These are phyloP conservation scores for Candida gorgasii DNA, from an alignment of 805 yeast genomes.

Conservation along the genomic window DNA sequence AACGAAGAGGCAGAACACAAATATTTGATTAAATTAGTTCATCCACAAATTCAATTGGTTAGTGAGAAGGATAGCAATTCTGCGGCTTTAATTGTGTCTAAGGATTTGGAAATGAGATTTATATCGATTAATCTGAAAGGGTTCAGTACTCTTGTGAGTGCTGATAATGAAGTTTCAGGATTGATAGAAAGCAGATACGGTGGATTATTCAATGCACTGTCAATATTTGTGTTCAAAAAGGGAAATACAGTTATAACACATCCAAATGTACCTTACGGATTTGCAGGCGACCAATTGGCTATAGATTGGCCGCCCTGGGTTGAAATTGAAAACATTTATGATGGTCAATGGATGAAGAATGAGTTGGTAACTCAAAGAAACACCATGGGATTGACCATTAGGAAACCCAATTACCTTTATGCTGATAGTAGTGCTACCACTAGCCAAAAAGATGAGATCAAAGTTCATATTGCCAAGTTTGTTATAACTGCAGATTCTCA, in stretches of 20 bases:
- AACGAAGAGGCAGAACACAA: conserved; percentile 52
- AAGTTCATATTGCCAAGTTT: conserved; percentile 36
- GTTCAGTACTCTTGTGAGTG: conserved; percentile 35
- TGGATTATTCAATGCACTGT: conserved; percentile 55
- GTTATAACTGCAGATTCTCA: conserved; percentile 39
- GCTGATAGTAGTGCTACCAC: conserved; percentile 23
- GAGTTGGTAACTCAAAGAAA: conserved; percentile 37
- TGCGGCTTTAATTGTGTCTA: conserved; percentile 54
- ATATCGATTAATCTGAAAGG: conserved; percentile 45
- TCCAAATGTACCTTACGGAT: conserved; percentile 46
- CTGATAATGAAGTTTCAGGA: conserved; percentile 32
- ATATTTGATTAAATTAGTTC: conserved; percentile 63
- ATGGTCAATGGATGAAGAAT: conserved; percentile 34
- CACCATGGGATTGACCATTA: conserved; percentile 45
- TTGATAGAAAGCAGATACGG: conserved; percentile 60
- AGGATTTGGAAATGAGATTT: conserved; percentile 59
- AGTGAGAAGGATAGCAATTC: conserved; percentile 47
- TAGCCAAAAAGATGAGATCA: conserved; percentile 28
- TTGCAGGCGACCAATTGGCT: conserved; percentile 55
- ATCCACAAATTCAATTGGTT: conserved; percentile 79
- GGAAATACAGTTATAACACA: conserved; percentile 25
- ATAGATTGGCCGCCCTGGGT: conserved; percentile 88
- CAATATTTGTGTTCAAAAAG: conserved; percentile 51
- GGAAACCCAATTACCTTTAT: conserved; percentile 54
- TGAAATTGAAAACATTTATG: conserved; percentile 65